These are phyloP conservation scores for Exidia glandulosa DNA, from an alignment of 768 basidiomycete genomes.

Conservation along the genomic window DNA sequence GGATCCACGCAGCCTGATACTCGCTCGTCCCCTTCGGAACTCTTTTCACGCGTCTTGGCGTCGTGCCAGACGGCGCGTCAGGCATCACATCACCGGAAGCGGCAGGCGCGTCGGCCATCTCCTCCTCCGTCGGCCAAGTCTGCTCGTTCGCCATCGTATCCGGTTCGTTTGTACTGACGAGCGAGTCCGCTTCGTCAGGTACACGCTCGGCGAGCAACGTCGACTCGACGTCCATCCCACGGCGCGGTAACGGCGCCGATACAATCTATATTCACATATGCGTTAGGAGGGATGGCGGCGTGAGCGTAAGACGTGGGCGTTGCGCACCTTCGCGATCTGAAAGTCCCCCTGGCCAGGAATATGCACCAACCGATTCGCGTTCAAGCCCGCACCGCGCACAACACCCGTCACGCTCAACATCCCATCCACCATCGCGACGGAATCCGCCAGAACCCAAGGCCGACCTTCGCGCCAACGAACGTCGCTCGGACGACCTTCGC, in stretches of 20 bases:
- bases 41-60: slow-evolving; percentile 66
- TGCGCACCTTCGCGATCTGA: slow-evolving; percentile 62
- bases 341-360: slow-evolving; percentile 84
- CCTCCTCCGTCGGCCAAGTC: slow-evolving; percentile 98
- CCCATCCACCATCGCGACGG: slow-evolving; percentile 47
- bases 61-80: slow-evolving; percentile 59
- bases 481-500: slow-evolving; percentile 73
- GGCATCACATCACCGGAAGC: slow-evolving; percentile 31
- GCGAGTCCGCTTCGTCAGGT: slow-evolving; percentile 61
- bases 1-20: slow-evolving; percentile 95
- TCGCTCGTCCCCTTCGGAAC: slow-evolving; percentile 94
- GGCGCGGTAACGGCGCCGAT: slow-evolving; percentile 43
- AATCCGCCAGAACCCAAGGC: slow-evolving; percentile 64
- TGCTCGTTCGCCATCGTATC: slow-evolving; percentile 91
- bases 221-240: slow-evolving; percentile 60
- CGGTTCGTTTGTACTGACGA: slow-evolving; percentile 77
- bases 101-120: slow-evolving; percentile 46
- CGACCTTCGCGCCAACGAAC: slow-evolving; percentile 78
- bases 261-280: slow-evolving; percentile 41
- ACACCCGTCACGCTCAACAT: slow-evolving; percentile 69
- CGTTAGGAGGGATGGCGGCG: not conserved
- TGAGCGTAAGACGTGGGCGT: not conserved
- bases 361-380: slow-evolving; percentile 78
- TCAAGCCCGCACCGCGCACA: slow-evolving; percentile 68
- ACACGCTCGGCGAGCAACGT: slow-evolving; percentile 53